phyloP scores from a whole-genome alignment of 495 filamentous ascomycete genomes.

The Penicillium turbatum region DNA sequence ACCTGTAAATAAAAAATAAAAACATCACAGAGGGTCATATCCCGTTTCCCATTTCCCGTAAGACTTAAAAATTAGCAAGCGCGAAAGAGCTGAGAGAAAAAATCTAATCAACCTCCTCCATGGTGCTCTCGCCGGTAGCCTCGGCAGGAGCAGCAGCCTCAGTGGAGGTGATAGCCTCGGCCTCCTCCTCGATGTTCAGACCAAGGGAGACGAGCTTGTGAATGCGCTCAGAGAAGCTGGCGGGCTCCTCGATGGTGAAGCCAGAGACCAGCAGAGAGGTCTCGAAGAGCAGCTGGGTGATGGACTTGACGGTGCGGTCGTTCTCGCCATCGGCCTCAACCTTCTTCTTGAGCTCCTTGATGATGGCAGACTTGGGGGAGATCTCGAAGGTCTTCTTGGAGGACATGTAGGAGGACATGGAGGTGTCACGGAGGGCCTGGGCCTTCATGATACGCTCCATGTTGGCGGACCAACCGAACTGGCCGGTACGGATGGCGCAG shows the following conservation, averaged over 20 bases:
- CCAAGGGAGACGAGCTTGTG: slow-evolving; percentile 97
- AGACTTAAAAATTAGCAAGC: slow-evolving; percentile 24
- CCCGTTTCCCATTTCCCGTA: slow-evolving; percentile 36
- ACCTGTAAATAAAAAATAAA: slow-evolving; percentile 13
- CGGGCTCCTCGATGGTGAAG: slow-evolving; percentile 99
- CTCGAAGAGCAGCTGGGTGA: slow-evolving; percentile 96
- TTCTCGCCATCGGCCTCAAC: slow-evolving; percentile 94
- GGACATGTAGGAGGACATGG: slow-evolving; percentile 99
- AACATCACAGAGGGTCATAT: slow-evolving; percentile 30
- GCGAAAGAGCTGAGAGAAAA: slow-evolving; percentile 9
- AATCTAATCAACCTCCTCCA: slow-evolving; percentile 71
- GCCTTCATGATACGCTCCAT: slow-evolving; percentile 99
- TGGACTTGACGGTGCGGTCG: slow-evolving; percentile 96
- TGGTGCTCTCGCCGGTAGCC: slow-evolving; percentile 59
- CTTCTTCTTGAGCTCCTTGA: slow-evolving; percentile 99
- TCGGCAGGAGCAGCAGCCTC: slow-evolving; percentile 59
- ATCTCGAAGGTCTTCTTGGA: slow-evolving; percentile 99
- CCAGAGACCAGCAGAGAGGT: slow-evolving; percentile 96
- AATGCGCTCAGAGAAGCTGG: slow-evolving; percentile 95
- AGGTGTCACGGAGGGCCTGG: slow-evolving; percentile 98
- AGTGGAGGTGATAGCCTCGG: slow-evolving; percentile 59
- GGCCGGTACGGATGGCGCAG: slow-evolving; percentile 98
- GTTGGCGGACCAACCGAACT: slow-evolving; percentile 99
- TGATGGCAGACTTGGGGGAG: slow-evolving; percentile 94
- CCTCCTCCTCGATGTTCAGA: slow-evolving; percentile 91